Conservation (phyloP, 257 asterid species). For the Primulina eburnea region DNA sequence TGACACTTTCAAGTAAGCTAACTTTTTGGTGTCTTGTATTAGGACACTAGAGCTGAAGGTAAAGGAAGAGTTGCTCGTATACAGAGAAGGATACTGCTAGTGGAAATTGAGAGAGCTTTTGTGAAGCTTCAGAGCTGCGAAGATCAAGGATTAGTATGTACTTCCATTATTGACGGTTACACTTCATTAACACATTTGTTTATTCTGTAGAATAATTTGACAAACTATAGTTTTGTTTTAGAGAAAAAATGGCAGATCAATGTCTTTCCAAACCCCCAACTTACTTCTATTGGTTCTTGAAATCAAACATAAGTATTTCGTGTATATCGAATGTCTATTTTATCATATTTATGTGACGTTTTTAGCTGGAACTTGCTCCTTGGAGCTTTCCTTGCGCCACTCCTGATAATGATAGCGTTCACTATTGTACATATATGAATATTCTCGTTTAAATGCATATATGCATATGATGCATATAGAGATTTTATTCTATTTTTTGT, state of each 20-base stretch:
- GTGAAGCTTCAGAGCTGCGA: conserved; percentile 60
- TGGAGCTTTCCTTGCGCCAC: too few relatives aligned
- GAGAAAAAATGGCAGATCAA: not conserved
- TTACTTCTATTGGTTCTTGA: not conserved
- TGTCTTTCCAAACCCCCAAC: not conserved
- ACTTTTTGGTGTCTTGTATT: conserved; percentile 31
- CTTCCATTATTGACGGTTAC: not conserved
- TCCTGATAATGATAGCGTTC: too few relatives aligned
- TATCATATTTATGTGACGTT: too few relatives aligned
- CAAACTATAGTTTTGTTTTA: not conserved
- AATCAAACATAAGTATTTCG: not conserved
- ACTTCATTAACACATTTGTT: conserved; percentile 18
- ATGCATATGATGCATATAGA: not conserved
- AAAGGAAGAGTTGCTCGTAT: conserved; percentile 94
- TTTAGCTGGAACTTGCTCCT: too few relatives aligned
- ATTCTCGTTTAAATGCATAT: not conserved
- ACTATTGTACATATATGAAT: too few relatives aligned
- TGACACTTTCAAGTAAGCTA: conserved; percentile 9
- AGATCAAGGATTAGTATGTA: conserved; percentile 70
- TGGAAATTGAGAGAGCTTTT: conserved; percentile 79
- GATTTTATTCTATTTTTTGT: not conserved
- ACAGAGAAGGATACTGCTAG: conserved; percentile 78
- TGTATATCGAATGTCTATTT: too few relatives aligned
- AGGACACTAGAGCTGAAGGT: conserved; percentile 97
- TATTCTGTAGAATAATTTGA: conserved; percentile 7